A percentile compares a stretch with the other conserved stretches of the same genome.
These are phyloP conservation scores for Odontarrhena argentea DNA, from an alignment of 345 rosid species.

Conservation along the genomic window DNA sequence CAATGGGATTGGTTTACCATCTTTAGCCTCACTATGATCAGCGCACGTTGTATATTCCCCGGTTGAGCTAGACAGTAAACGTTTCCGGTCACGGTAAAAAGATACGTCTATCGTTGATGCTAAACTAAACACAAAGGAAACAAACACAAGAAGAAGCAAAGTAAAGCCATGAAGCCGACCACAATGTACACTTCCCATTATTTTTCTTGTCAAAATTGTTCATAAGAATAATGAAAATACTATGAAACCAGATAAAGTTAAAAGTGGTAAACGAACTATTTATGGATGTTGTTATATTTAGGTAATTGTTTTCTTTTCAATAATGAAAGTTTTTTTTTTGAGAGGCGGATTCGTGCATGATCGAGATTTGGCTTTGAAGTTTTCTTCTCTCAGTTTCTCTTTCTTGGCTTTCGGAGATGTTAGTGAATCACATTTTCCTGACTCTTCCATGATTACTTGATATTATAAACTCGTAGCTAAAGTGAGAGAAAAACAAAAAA, in stretches of 20 bases:
- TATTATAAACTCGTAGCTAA: no score
- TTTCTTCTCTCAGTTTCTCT: neutral
- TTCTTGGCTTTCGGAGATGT: neutral
- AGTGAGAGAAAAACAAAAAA: no score
- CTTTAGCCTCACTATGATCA: constrained; percentile 9
- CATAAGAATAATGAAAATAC: neutral
- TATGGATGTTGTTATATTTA: constrained; percentile 1
- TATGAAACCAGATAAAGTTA: no score
- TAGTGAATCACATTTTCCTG: neutral
- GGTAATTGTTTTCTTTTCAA: neutral
- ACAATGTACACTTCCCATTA: constrained; percentile 1
- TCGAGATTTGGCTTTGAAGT: neutral
- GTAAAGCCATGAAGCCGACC: constrained; percentile 9
- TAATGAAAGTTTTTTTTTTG: neutral
- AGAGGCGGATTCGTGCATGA: neutral
- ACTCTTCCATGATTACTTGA: neutral
- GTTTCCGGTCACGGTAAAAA: neutral
- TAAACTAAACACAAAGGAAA: neutral
- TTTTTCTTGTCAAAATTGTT: neutral
- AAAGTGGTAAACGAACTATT: neutral
- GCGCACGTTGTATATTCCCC: constrained; percentile 4
- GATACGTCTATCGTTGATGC: constrained; percentile 8
- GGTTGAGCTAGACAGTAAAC: constrained; percentile 3
- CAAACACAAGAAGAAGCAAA: constrained; percentile 6
- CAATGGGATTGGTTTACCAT: constrained; percentile 20